phyloP scores from a whole-genome alignment of 495 filamentous ascomycete genomes.

The Aspergillus ostianus region DNA sequence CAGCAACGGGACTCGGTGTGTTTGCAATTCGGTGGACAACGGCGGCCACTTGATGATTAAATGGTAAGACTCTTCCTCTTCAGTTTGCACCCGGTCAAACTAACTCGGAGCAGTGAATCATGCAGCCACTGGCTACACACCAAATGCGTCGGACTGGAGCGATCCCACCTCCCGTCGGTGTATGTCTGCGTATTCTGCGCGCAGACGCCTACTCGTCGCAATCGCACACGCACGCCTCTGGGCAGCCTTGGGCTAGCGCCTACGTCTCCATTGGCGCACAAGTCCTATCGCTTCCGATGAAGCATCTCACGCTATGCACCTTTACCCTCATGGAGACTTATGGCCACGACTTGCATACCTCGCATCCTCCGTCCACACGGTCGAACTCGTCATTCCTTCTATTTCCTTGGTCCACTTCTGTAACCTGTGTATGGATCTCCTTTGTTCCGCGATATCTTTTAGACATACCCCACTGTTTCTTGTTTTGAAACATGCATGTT shows the following conservation, averaged over 20 bases:
- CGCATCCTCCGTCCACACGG: too few relatives aligned
- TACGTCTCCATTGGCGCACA: conserved; percentile 64
- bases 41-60: conserved; percentile 76
- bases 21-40: conserved; percentile 66
- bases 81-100: conserved; percentile 3
- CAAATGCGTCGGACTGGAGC: conserved; percentile 70
- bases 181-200: conserved; percentile 82
- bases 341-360: not conserved
- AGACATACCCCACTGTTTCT: conserved; percentile 22
- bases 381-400: conserved; percentile 6
- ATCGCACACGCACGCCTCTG: conserved; percentile 58
- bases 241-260: conserved; percentile 43
- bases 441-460: conserved; percentile 21
- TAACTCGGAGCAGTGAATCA: conserved; percentile 61
- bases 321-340: conserved; percentile 3
- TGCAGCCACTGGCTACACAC: conserved; percentile 86
- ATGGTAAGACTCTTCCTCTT: conserved; percentile 55
- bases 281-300: conserved; percentile 54
- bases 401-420: not conserved
- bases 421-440: conserved; percentile 13
- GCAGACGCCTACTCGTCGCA: conserved; percentile 67
- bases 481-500: conserved; percentile 15
- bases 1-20: conserved; percentile 65
- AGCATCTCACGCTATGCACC: not conserved
- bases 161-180: conserved; percentile 62